Percentiles rank a stretch among this genome's conserved stretches.
phyloP scores from a whole-genome alignment of 2,329 filamentous ascomycete species.

The Fusarium camptoceras region DNA sequence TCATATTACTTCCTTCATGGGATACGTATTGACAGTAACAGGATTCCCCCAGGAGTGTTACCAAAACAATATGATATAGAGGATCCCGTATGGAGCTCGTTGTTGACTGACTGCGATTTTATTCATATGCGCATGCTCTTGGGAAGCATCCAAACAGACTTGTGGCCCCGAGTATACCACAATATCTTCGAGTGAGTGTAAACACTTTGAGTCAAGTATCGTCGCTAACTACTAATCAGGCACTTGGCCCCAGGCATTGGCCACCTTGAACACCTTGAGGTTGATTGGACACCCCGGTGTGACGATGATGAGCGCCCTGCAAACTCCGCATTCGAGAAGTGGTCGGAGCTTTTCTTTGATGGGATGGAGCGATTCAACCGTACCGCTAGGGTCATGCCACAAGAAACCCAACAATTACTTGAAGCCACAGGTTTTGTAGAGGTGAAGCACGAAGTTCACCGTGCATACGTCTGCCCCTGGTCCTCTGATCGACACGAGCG shows the following conservation, averaged over 20 bases:
- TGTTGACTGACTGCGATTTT: conserved; percentile 74
- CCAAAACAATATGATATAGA: conserved; percentile 79
- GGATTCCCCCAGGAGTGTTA: conserved; percentile 72
- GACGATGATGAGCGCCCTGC: conserved; percentile 72
- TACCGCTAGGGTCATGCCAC: conserved; percentile 69
- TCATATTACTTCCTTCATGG: background rate
- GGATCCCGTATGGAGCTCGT: conserved; percentile 68
- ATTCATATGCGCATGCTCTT: conserved; percentile 84
- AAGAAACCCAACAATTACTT: conserved; percentile 68
- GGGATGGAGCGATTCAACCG: conserved; percentile 75
- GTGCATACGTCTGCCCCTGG: conserved; percentile 81
- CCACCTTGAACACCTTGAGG: conserved; percentile 87
- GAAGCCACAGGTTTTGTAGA: conserved; percentile 82
- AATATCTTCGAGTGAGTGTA: conserved; percentile 72
- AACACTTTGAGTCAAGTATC: background rate
- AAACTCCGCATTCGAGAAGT: conserved; percentile 70
- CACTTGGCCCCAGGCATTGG: conserved; percentile 82
- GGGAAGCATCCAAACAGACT: conserved; percentile 76
- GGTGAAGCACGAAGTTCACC: conserved; percentile 76
- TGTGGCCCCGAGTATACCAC: conserved; percentile 78
- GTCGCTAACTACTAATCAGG: conserved; percentile 55
- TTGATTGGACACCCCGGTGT: conserved; percentile 82
- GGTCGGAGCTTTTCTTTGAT: conserved; percentile 75
- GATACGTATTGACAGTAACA: conserved; percentile 52
- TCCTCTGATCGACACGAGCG: conserved; percentile 71